Evolutionary conservation across 2,329 filamentous ascomycete species (phyloP).

Genomic region (Hypoxylon rubiginosum): DNA sequence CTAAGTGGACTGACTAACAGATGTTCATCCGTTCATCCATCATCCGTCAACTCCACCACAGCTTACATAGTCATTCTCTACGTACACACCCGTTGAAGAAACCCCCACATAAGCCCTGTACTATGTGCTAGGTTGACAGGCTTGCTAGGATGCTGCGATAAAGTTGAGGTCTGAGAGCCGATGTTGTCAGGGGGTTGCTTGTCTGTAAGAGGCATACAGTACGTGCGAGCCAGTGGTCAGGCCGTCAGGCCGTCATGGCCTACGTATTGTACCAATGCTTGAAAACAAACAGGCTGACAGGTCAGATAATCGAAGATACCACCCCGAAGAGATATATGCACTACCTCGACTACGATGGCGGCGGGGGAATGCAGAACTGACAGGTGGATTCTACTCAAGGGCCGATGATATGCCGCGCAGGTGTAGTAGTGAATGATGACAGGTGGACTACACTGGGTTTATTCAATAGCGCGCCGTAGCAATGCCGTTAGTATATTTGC

Average conservation of each 20-base stretch:
- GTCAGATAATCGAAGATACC: constrained; percentile 13
- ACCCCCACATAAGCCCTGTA: constrained; percentile 17
- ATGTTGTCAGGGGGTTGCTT: constrained; percentile 5
- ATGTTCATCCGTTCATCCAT: constrained; percentile 14
- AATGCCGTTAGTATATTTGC: constrained; percentile 24
- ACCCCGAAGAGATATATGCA: constrained; percentile 1
- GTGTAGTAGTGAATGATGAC: constrained; percentile 9
- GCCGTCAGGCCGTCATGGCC: not conserved
- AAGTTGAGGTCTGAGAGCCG: constrained; percentile 26
- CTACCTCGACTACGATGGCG: not conserved
- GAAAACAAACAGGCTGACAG: constrained; percentile 13
- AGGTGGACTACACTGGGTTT: constrained; percentile 10
- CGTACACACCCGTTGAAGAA: constrained; percentile 10
- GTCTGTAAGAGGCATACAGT: constrained; percentile 18
- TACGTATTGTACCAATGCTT: constrained; percentile 12
- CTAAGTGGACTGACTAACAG: constrained; percentile 5
- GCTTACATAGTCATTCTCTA: constrained; percentile 6
- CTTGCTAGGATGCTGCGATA: constrained; percentile 23
- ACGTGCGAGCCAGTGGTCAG: not conserved
- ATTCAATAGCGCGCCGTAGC: constrained; percentile 21
- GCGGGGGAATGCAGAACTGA: constrained; percentile 15
- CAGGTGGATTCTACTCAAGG: constrained; percentile 22
- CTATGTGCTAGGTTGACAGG: not conserved
- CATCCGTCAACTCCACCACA: constrained; percentile 6
- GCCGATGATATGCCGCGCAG: not conserved